Base-by-base conservation (phyloP, 2,329 filamentous ascomycete species). In the Penicillium corylophilum region DNA sequence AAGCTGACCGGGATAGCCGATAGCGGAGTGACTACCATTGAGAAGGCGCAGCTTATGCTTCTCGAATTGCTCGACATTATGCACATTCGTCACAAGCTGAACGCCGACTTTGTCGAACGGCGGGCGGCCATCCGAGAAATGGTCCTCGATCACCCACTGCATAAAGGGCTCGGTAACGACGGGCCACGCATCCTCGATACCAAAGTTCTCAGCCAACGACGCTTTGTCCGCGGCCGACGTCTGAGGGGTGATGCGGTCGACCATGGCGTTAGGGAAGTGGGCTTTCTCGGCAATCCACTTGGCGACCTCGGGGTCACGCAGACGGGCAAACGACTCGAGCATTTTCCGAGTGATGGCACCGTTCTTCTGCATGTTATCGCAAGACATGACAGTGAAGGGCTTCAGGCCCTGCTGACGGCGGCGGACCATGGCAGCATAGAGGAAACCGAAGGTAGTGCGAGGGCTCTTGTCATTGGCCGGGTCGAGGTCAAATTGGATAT, bases 331-430 rank as follows among this genome's bases (percentile, higher is more conserved):
- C 2, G 78, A 75, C 55, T 70, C 62, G 31, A 81, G 76, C 79
- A 81, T 81, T 65, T 71, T 61, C 31, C 77, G 77, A 5, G 77
- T 78, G 66, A 81, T 81, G 64, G 74, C 69, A 48, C 79, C 79
- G 65, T 81, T 81, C 72, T 79, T 79, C 70, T 80, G 78, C 78
- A 81, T 81, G 69, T 81, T 81, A 65, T 81, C 79, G 63, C 79
- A 81, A 4, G 79, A 81, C 62, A 81, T 60, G 26, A 81, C 78
- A 56, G 79, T 81, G 65, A 81, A 81, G 40, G 79, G 79, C 64
- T 74, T 76, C 43, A 79, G 73, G 3, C 78, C 78, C 41, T 72
- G 66, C 48, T 67, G 60, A 61, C 75, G 69, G 44, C 79, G 79
- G 46, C 73, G 69, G 15, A 69, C 76, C 50, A 81, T 68, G 10